Evolutionary conservation across 208 protist species (phyloP).

Genomic region (Trypanosoma conorhini): DNA sequence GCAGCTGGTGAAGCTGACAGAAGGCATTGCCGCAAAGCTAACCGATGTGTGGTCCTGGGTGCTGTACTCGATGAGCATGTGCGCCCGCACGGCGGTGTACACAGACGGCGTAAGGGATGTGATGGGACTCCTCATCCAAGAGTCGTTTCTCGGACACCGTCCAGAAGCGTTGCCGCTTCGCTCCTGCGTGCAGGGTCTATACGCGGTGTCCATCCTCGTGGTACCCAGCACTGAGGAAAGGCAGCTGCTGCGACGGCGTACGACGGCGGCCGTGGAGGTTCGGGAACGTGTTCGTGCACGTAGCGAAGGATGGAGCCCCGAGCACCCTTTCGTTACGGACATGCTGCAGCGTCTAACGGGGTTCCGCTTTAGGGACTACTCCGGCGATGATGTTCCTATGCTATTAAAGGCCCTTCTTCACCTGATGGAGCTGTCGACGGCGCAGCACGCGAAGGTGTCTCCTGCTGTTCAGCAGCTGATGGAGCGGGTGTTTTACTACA

Average conservation of each 20-base stretch:
- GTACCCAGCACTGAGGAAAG: constrained; percentile 5
- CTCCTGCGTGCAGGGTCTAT: constrained; percentile 26
- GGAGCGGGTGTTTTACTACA: constrained; percentile 18
- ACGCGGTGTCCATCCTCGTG: constrained; percentile 23
- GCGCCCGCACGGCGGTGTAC: constrained; percentile 2
- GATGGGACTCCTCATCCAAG: not conserved
- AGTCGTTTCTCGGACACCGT: constrained; percentile 5
- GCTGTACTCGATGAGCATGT: constrained; percentile 28
- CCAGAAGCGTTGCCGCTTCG: constrained; percentile 5
- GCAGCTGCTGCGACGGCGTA: not conserved
- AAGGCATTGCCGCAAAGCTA: not conserved
- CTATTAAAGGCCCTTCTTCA: constrained; percentile 22
- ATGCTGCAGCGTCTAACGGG: constrained; percentile 7
- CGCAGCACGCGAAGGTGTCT: not conserved
- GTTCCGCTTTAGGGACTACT: constrained; percentile 18
- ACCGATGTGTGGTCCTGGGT: constrained; percentile 18
- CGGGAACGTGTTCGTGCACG: not conserved
- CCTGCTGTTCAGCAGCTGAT: not conserved
- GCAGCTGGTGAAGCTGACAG: constrained; percentile 3
- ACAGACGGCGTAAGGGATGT: not conserved
- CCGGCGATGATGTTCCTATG: constrained; percentile 21
- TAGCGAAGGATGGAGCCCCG: not conserved
- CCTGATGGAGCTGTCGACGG: not conserved
- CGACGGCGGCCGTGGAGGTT: not conserved
- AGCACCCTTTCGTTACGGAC: constrained; percentile 16